A percentile compares a stretch with the other conserved stretches of the same genome.
These are phyloP conservation scores for Coemansia aciculifera DNA, from an alignment of 192 early-diverging fungal species.

Conservation along the genomic window DNA sequence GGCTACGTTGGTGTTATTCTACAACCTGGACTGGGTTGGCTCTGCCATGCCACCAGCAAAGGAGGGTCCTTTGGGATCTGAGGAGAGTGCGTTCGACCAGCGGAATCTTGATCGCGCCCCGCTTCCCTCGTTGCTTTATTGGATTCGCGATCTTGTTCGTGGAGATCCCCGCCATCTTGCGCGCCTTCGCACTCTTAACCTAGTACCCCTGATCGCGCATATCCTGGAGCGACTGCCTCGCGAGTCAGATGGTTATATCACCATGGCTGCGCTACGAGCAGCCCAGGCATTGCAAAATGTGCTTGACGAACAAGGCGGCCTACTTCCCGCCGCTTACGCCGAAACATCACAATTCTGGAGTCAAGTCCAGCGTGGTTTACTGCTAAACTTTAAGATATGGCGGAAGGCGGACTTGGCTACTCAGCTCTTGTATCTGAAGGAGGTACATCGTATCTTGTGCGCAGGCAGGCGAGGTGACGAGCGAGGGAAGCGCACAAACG, in stretches of 20 bases:
- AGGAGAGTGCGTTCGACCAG: conserved; percentile 36
- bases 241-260: conserved; percentile 20
- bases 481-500: conserved; percentile 32
- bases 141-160: conserved; percentile 33
- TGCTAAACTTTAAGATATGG: conserved; percentile 42
- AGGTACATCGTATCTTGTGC: conserved; percentile 26
- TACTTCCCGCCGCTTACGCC: conserved; percentile 15
- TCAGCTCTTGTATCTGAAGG: conserved; percentile 30
- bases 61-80: conserved; percentile 40
- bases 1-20: conserved; percentile 22
- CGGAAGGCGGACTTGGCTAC: conserved; percentile 19
- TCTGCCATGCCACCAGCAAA: conserved; percentile 17
- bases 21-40: conserved; percentile 40
- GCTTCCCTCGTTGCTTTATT: conserved; percentile 34
- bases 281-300: conserved; percentile 34
- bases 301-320: conserved; percentile 41
- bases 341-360: conserved; percentile 34
- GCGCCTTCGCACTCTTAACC: conserved; percentile 18
- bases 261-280: conserved; percentile 30
- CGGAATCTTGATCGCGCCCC: conserved; percentile 21
- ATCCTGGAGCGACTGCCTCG: conserved; percentile 21
- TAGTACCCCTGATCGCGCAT: conserved; percentile 30
- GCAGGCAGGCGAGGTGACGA: conserved; percentile 25
- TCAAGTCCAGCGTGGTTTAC: conserved; percentile 32
- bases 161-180: conserved; percentile 27